Evolutionary conservation across 2,329 filamentous ascomycete species (phyloP), one percentile per base, ranked within the genome.

Genomic region (Penicillium sp.): DNA sequence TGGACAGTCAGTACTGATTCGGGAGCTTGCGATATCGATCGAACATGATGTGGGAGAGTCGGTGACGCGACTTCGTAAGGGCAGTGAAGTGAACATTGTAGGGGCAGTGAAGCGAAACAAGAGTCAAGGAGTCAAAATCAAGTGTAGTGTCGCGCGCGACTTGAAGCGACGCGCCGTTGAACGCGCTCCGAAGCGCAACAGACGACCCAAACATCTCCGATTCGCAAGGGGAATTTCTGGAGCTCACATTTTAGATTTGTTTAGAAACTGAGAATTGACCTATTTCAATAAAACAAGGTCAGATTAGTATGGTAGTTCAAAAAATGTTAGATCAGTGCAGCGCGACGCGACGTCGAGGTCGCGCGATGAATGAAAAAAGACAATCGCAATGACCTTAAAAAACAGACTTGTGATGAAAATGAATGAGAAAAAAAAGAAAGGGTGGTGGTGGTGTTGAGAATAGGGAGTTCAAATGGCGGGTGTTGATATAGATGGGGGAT

Each of bases 401-500:
- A 41, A 43, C 27, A 50, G 24, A 46, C 20, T 16, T 20, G 46
- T 45, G 54, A 43, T 41, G 22, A 14, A 46, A 47, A 41, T 50
- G 48, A 43, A 45, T 27, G 39, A 29, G 49, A 26, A 52, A 56
- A 46, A 54, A 54, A 50, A 32, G 40, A 29, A 8, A 37, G 45
- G 28, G 35, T 49, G 55, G 52, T 61, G 56, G 60, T 64, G 57
- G 58, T 61, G 60, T 57, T 55, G 48, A 42, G 47, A 52, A 52
- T 52, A 46, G 50, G 44, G 50, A 39, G 49, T 40, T 50, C 51
- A 52, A 51, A 47, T 47, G 44, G 38, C 50, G 55, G 40, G 50
- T 61, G 55, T 62, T 60, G 57, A 63, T 60, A 57, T 63, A 61
- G 58, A 61, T 61, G 60, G 56, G 55, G 61, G 60, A 59, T 64